Base-by-base conservation (phyloP, 2,329 filamentous ascomycete genomes). In the Colletotrichum eleusines region DNA sequence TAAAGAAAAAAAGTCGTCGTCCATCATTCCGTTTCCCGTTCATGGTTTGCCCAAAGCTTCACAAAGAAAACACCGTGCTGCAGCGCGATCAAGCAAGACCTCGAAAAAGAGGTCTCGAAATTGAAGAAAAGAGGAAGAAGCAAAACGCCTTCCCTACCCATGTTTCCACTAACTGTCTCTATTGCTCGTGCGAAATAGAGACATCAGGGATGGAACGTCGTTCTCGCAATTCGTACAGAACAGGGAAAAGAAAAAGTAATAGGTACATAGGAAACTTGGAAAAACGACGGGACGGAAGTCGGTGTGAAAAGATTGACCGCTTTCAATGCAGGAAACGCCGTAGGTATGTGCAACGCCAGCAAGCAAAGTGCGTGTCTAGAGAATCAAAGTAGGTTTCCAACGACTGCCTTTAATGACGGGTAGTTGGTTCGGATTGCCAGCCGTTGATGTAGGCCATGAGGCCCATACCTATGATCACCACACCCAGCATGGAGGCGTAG, bases 401-500 rank as follows among this genome's bases (percentile, higher is more conserved):
- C 35, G 40, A 38, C 26, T 7, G 44, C 35, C 26, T 26, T 76
- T 69, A 82, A 63, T 76, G 78, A 46, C 81, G 78, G 54, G 81
- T 72, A 61, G 78, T 81, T 31, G 79, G 79, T 67, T 84, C 81
- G 35, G 82, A 77, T 76, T 94, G 92, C 92, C 92, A 95, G 62
- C 92, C 91, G 77, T 96, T 96, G 75, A 96, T 86, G 80, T 94
- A 95, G 51, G 92, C 92, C 93, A 96, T 96, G 74, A 96, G 80
- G 18, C 93, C 92, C 83, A 96, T 91, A 40, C 93, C 93, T 72
- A 96, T 83, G 66, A 96, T 81, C 33, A 96, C 93, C 40, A 96
- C 93, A 14, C 93, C 92, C 55, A 96, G 81, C 88, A 95, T 94
- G 2, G 92, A 94, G 50, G 92, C 91, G 77, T 95, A 95, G 20